Evolutionary conservation across 1,139 yeast species (phyloP).

Genomic region (Lodderomyces parapsilosis): DNA sequence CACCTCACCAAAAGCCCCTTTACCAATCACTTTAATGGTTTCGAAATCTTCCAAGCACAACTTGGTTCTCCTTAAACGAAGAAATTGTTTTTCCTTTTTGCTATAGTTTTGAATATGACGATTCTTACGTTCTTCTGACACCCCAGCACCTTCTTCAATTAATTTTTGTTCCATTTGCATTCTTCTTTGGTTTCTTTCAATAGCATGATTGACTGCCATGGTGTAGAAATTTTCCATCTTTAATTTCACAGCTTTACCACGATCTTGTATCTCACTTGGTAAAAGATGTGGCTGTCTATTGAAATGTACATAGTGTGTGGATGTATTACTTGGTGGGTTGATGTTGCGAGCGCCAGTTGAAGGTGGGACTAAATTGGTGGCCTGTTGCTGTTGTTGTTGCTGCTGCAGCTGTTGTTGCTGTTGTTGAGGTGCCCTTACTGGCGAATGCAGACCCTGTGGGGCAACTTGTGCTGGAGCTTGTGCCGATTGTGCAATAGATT

Average conservation of each 20-base stretch:
- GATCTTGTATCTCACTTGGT: slow-evolving; percentile 65
- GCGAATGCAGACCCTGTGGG: slow-evolving; percentile 7
- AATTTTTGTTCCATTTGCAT: slow-evolving; percentile 69
- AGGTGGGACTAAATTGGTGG: slow-evolving; percentile 13
- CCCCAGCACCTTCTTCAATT: slow-evolving; percentile 56
- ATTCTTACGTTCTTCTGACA: slow-evolving; percentile 70
- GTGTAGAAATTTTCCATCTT: slow-evolving; percentile 74
- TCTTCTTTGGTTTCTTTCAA: slow-evolving; percentile 77
- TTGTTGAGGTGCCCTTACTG: slow-evolving; percentile 8
- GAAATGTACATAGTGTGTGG: slow-evolving; percentile 60
- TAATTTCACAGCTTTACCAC: slow-evolving; percentile 69
- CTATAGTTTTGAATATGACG: slow-evolving; percentile 72
- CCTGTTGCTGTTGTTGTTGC: slow-evolving; percentile 9
- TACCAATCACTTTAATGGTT: slow-evolving; percentile 81
- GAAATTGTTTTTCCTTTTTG: slow-evolving; percentile 73
- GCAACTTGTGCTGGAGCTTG: slow-evolving; percentile 1
- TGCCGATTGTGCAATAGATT: slow-evolving; percentile 6
- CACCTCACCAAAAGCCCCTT: slow-evolving; percentile 87
- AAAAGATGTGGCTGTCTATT: slow-evolving; percentile 83
- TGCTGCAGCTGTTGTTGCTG: slow-evolving; percentile 7
- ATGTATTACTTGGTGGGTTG: slow-evolving; percentile 14
- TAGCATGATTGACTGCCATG: slow-evolving; percentile 75
- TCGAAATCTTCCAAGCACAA: slow-evolving; percentile 70
- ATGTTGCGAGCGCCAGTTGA: slow-evolving; percentile 8
- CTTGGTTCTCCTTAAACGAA: slow-evolving; percentile 73